Percentiles rank a stretch among this genome's conserved stretches.
Conservation (phyloP, 106 monocot species). For the Acorus gramineus region DNA sequence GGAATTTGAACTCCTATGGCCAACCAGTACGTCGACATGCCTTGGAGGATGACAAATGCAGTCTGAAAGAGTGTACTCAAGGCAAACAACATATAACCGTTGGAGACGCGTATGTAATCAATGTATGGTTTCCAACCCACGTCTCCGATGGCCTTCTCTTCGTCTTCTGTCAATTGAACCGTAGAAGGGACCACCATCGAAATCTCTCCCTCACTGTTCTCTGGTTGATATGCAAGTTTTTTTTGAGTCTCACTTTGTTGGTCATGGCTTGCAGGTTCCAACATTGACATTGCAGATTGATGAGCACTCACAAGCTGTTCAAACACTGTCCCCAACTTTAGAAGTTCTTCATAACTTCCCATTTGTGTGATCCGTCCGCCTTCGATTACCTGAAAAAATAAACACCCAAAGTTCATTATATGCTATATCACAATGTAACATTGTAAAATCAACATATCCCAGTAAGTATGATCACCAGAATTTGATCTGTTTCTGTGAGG, state of each 20-base stretch:
- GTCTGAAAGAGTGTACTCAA: conserved; percentile 26
- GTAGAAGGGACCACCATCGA: conserved; percentile 6
- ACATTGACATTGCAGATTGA: conserved; percentile 38
- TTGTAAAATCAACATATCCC: neutral
- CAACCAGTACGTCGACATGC: conserved; percentile 59
- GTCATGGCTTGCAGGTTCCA: conserved; percentile 24
- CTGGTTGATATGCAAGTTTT: neutral
- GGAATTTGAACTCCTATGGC: conserved; percentile 42
- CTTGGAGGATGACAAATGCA: conserved; percentile 46
- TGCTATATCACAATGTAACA: neutral
- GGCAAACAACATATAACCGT: conserved; percentile 20
- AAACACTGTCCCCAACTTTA: conserved; percentile 59
- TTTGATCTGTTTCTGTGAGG: conserved; percentile 10
- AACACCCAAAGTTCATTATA: neutral
- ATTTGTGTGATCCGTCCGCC: conserved; percentile 51
- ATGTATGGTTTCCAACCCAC: conserved; percentile 54
- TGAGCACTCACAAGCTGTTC: conserved; percentile 80
- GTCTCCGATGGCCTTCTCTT: conserved; percentile 59
- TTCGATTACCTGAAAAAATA: conserved; percentile 57
- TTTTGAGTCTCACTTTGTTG: neutral
- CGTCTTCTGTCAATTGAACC: conserved; percentile 62
- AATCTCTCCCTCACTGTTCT: conserved; percentile 28
- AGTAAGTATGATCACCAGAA: conserved; percentile 19
- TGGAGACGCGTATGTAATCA: conserved; percentile 48
- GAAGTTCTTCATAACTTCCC: conserved; percentile 60